Base-by-base conservation (phyloP, 129 eudicot species). In the Centaurea solstitialis region DNA sequence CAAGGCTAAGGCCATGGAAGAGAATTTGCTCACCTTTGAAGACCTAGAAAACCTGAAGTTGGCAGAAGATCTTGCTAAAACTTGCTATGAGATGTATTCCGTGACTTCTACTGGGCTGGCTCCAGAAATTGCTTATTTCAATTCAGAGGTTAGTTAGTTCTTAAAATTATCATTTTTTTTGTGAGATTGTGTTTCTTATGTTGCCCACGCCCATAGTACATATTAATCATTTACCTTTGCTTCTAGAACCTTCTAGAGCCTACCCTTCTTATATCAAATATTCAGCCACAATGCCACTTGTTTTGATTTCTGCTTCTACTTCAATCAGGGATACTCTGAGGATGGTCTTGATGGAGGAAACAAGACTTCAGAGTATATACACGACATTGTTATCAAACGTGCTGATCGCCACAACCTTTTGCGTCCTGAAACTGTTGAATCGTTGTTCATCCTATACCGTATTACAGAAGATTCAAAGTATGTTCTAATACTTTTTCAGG, bases 101-200 rank as follows among this genome's bases (percentile, higher is more conserved):
- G 98, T 93, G 26, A 95, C 99, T 61, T 87, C 98, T 45, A 91
- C 99, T 11, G 99, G 99, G 78, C 91, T 95, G 86, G 98, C 99
- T 77, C 98, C 97, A n/a, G 98, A 95, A 81, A 93, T 95, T 73
- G 95, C 90, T 76, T 93, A 91, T 83, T 93, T 95, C 73, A 90
- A 88, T 79, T 75, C 85, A 9, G 91, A 95, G 97, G 99, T 91
- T 47, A 61, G 94, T 77, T 80, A 26, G 61, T 37, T 28, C 68
- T 39, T 69, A 23, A 59, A 7, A 66, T 17, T 57, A 53, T 15
- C n/a, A 57, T 69, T 33, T 22, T 7, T 30, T 70, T 45, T 68
- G 50, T 33, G 18, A 26, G 21, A 47, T 23, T 10, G 15, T 75
- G 69, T 75, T 37, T 50, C 13, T 75, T 35, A 10, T 22, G 74